Percentiles rank a stretch among this genome's conserved stretches.
Conservation (phyloP, 1,284 basidiomycete species). For the Naganishia liquefaciens region DNA sequence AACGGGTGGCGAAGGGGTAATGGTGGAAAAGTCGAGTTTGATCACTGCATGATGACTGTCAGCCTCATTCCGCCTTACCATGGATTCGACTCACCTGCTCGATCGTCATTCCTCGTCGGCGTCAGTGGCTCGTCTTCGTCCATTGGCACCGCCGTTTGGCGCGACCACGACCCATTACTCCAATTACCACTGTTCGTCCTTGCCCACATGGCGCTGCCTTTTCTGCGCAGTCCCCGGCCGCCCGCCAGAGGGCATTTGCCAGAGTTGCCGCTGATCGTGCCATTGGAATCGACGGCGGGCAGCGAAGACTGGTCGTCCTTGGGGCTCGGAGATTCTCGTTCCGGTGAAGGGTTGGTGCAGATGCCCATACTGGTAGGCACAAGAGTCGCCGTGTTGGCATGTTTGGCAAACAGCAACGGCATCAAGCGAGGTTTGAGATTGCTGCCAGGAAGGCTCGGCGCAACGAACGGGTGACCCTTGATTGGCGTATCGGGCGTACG, state of each 20-base stretch:
- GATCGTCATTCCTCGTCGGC: slow-evolving; percentile 42
- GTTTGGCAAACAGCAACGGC: slow-evolving; percentile 17
- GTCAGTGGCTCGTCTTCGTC: slow-evolving; percentile 32
- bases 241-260: slow-evolving; percentile 7
- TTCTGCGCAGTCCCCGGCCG: slow-evolving; percentile 47
- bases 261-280: slow-evolving; percentile 22
- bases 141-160: slow-evolving; percentile 8
- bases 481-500: slow-evolving; percentile 32
- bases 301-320: slow-evolving; percentile 15
- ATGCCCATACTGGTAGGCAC: slow-evolving; percentile 35
- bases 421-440: slow-evolving; percentile 12
- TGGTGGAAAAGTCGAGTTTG: slow-evolving; percentile 24
- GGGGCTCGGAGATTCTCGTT: neutral
- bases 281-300: slow-evolving; percentile 16
- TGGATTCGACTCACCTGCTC: slow-evolving; percentile 17
- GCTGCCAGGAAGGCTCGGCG: neutral
- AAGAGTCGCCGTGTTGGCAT: slow-evolving; percentile 37
- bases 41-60: slow-evolving; percentile 4
- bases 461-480: slow-evolving; percentile 10
- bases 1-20: slow-evolving; percentile 31
- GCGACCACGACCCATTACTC: slow-evolving; percentile 32
- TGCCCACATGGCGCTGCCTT: slow-evolving; percentile 49
- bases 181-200: slow-evolving; percentile 37
- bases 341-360: slow-evolving; percentile 22
- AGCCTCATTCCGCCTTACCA: neutral